These are phyloP conservation scores for Panicum miliaceum DNA, from an alignment of 176 grass and related monocot genomes.

Conservation along the genomic window DNA sequence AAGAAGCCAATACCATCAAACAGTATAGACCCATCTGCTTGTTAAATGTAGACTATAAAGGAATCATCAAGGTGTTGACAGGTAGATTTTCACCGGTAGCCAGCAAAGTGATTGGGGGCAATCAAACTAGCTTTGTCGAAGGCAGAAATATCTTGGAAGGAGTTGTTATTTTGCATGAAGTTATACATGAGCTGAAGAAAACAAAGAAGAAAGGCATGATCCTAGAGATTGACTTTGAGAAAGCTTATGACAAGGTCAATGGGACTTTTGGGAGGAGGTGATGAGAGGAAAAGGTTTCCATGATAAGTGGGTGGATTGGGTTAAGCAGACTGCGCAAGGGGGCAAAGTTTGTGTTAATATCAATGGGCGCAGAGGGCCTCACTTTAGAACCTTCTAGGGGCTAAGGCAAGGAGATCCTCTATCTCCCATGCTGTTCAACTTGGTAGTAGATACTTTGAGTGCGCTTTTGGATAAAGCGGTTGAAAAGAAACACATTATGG, in stretches of 20 bases:
- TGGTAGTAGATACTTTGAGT: too few relatives aligned
- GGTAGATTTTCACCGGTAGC: accelerated
- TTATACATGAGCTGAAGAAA: neutral
- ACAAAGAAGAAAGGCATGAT: neutral
- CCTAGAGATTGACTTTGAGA: neutral
- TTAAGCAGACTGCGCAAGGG: neutral
- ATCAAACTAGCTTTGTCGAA: neutral
- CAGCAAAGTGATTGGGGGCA: accelerated
- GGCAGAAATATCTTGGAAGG: neutral
- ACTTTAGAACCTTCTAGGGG: too few relatives aligned
- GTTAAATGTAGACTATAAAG: neutral
- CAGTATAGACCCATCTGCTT: neutral
- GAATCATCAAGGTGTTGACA: accelerated
- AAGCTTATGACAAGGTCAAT: neutral
- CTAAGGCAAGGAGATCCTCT: too few relatives aligned
- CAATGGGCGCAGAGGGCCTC: too few relatives aligned
- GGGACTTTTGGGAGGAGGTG: accelerated
- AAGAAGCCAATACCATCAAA: neutral
- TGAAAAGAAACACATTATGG: too few relatives aligned
- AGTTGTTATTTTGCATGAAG: neutral
- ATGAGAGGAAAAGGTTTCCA: accelerated
- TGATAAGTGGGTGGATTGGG: neutral
- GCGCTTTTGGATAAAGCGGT: too few relatives aligned
- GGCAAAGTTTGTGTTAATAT: too few relatives aligned
- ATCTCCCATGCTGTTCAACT: too few relatives aligned